Percentiles rank a stretch among this genome's conserved stretches.
Conservation (phyloP, 2,329 filamentous ascomycete genomes). For the Paracorniculantispora psalliotae region DNA sequence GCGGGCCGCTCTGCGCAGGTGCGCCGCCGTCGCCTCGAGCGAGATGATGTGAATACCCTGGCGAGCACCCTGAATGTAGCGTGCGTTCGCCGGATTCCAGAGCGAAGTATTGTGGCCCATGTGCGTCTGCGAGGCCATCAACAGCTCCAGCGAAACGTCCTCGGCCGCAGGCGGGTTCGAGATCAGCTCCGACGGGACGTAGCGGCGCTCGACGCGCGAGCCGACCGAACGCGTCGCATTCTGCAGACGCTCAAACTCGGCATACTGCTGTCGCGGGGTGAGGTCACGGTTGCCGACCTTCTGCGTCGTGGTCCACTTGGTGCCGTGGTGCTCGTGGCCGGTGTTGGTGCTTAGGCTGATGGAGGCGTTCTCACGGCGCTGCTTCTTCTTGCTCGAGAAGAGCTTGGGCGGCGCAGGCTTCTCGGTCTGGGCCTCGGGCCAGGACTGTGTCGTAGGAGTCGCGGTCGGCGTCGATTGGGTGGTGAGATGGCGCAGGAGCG, state of each 20-base stretch:
- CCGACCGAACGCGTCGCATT: conserved; percentile 44
- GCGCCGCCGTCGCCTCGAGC: conserved; percentile 80
- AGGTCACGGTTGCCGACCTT: conserved; percentile 31
- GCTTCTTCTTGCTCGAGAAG: conserved; percentile 27
- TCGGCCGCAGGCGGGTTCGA: conserved; percentile 68
- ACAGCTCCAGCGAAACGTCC: conserved; percentile 83
- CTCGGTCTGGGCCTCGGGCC: conserved; percentile 18
- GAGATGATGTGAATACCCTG: conserved; percentile 90
- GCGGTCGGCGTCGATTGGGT: conserved; percentile 22
- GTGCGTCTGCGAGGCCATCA: conserved; percentile 82
- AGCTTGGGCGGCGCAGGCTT: conserved; percentile 20
- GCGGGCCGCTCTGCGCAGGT: conserved; percentile 88
- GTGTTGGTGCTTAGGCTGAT: conserved; percentile 30
- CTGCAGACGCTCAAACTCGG: conserved; percentile 34
- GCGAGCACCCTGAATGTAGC: conserved; percentile 89
- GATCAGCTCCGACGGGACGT: conserved; percentile 62
- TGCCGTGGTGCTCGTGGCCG: conserved; percentile 6
- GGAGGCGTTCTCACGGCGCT: conserved; percentile 27
- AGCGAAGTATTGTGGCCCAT: conserved; percentile 85
- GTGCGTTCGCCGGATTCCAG: conserved; percentile 92
- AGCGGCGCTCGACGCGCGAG: conserved; percentile 47
- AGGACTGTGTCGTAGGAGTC: conserved; percentile 17
- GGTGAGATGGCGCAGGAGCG: conserved; percentile 29
- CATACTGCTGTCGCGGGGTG: conserved; percentile 35
- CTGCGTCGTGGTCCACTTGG: conserved; percentile 28